Evolutionary conservation across 768 basidiomycete species (phyloP).

Genomic region (Wakefieldia striispora): DNA sequence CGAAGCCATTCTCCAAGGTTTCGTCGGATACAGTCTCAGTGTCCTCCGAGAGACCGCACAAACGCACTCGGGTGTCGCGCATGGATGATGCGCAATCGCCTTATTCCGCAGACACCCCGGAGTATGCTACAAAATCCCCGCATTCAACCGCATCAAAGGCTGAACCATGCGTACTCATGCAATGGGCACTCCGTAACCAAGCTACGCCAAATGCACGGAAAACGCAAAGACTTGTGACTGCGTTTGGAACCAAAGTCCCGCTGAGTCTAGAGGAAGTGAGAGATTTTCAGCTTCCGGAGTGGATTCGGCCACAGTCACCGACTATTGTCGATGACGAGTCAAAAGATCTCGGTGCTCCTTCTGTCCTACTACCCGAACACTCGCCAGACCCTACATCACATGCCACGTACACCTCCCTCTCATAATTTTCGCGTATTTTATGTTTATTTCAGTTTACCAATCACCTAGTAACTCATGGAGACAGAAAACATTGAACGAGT

Average conservation of each 20-base stretch:
- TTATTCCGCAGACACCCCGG: conserved; percentile 21
- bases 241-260: conserved; percentile 63
- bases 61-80: conserved; percentile 25
- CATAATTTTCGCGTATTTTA: conserved; percentile 25
- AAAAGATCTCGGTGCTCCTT: conserved; percentile 4
- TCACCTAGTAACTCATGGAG: conserved; percentile 2
- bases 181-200: conserved; percentile 50
- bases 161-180: conserved; percentile 41
- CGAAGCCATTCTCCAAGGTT: conserved; percentile 29
- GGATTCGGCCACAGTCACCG: conserved; percentile 38
- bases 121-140: conserved; percentile 13
- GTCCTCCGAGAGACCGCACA: conserved; percentile 28
- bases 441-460: conserved; percentile 26
- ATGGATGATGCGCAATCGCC: conserved; percentile 24
- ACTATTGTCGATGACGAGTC: conserved; percentile 2
- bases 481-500: not conserved
- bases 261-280: conserved; percentile 42
- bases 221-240: conserved; percentile 50
- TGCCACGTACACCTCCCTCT: conserved; percentile 4
- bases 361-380: conserved; percentile 1
- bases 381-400: conserved; percentile 13
- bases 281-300: conserved; percentile 59
- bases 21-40: conserved; percentile 30
- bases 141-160: conserved; percentile 14
- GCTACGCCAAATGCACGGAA: conserved; percentile 44